Evolutionary conservation across 345 rosid species (phyloP), one percentile per base, ranked within the genome.

Genomic region (Pelargonium nanum): DNA sequence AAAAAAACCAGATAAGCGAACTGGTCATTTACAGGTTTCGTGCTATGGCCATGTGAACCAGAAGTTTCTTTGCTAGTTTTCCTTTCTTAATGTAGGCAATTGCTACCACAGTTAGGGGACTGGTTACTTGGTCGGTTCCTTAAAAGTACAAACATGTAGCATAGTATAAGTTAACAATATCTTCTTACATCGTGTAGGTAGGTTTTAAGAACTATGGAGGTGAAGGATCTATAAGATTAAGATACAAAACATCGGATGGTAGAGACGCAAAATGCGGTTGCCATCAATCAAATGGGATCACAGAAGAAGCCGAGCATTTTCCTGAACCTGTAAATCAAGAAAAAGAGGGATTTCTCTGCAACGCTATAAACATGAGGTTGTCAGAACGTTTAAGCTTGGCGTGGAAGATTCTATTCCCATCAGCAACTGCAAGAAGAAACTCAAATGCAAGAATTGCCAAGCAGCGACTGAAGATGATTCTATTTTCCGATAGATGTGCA

Each of bases 401-500:
- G 10, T 89, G 98, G 98, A 92, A 81, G 78, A 80, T 93, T 63
- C 61, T 93, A 28, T 93, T 93, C 80, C 99, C 97, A 23, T 82
- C 97, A 5, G 85, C 74, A 28, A 68, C 85, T 5, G 58, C 84
- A 1, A 85, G 81, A 62, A 85, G 78, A 74, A 85, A 82, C 86
- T 87, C 99, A 53, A 93, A 93, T 66, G 99, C 97, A 28, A 89
- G 84, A 72, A 78, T 84, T 64, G 99, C 99, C 6, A 93, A 93
- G 82, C 97, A 93, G 72, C 83, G 94, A 4, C 78, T 93, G 69
- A 85, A 85, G 85, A 93, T 93, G 99, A 93, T 93, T 68, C 89
- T 93, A 28, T 89, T 93, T 85, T 93, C 99, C 4, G 97, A 93
- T 70, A 77, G 99, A 59, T 93, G 96, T 28, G 97, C 89, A 0